phyloP scores from a whole-genome alignment of 2,329 filamentous ascomycete species.

The Diaporthe helianthi region DNA sequence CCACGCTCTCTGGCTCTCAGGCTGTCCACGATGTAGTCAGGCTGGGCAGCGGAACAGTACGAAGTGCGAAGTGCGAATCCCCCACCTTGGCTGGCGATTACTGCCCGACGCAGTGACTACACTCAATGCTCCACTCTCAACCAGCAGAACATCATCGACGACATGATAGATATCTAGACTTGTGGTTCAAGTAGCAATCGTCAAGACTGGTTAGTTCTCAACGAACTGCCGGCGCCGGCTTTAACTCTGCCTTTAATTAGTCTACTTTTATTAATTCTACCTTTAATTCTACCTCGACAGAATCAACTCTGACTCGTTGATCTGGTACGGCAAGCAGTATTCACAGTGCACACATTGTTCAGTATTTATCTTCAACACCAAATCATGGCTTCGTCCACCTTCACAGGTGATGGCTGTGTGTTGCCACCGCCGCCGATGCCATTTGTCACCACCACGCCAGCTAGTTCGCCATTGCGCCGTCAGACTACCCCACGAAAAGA shows the following conservation, averaged over 20 bases:
- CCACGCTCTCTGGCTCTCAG: no score
- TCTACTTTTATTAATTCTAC: no score
- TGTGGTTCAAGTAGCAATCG: no score
- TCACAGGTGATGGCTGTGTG: neutral
- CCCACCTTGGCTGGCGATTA: neutral
- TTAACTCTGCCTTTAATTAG: no score
- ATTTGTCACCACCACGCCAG: neutral
- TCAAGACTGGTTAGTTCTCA: neutral
- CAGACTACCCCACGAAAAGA: neutral
- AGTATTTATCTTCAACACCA: neutral
- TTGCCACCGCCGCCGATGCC: slow-evolving; percentile 1
- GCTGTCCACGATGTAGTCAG: slow-evolving; percentile 1
- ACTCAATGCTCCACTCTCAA: neutral
- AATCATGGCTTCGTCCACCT: neutral
- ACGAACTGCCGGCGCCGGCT: neutral
- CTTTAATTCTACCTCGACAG: neutral
- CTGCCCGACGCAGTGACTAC: no score
- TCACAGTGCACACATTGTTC: neutral
- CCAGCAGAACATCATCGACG: neutral
- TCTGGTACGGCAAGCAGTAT: neutral
- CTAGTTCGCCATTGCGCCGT: neutral
- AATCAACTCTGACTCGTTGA: neutral
- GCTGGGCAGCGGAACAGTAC: neutral
- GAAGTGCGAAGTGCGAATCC: neutral
- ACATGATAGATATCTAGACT: neutral